Base-by-base conservation (phyloP, 2,329 filamentous ascomycete genomes). In the Fusarium stilboides region DNA sequence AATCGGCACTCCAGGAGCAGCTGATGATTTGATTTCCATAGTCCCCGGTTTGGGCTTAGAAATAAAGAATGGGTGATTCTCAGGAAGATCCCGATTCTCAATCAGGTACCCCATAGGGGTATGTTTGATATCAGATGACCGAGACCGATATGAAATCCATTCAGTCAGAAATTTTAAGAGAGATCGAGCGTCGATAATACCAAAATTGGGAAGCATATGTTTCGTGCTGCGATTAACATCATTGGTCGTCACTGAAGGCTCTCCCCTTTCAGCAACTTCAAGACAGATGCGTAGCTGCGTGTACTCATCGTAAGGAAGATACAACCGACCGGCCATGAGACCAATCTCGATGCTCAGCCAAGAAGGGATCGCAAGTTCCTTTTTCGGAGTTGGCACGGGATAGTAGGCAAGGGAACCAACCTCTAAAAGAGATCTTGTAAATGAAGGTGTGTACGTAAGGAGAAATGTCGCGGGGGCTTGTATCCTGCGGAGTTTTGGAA, bases 341-440 rank as follows among this genome's bases (percentile, higher is more conserved):
- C 56, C 56, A 2, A 57, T 56, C 50, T 59, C 50, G 9, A 59
- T 56, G 13, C 14, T 13, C 6, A 59, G 17, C 40, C 51, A 59
- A 2, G 40, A 31, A 26, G 56, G 56, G 2, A 57, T 56, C 13
- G 3, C 5, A 7, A 44, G 17, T 8, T 6, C 12, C 3, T n/a
- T 33, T 3, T 26, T 8, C 4, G 17, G 50, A 19, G 33, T 46
- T 2, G 56, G 56, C 1, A 59, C 34, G 2, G 40, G 20, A 26
- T 10, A 46, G 17, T 56, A 59, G 4, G 26, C 8, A 9, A 59
- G 33, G 0, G 17, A 13, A 2, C 42, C 52, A 2, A 59, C 42
- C 10, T 20, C 40, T 17, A 55, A 10, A 5, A 59, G 42, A 14
- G 56, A 46, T n/a, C 34, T 56, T 12, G 40, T 57, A 3, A 34